Evolutionary conservation across 371 early-diverging fungal genomes (phyloP), one percentile per base, ranked within the genome.

Genomic region (Blastocladiella emersonii): DNA sequence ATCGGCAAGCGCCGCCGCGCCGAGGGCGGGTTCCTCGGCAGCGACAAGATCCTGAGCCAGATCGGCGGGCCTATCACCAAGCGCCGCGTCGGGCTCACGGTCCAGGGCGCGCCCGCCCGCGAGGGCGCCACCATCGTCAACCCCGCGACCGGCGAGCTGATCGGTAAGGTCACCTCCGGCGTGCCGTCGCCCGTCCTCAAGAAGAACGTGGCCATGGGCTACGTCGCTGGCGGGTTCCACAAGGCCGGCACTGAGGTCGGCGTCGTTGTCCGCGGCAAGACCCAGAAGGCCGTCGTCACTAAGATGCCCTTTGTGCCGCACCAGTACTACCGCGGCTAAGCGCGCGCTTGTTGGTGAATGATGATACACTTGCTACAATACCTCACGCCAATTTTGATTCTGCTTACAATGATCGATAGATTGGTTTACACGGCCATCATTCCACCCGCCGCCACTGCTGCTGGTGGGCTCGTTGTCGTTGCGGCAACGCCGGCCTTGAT

Each of bases 121-220:
- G 89, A 74, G 63, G 65, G 65, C 23, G 51, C 41, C 35, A 12
- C 7, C 12, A 19, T 59, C 8, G 37, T 43, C 17, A 21, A 37
- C 21, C 27, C 13, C 25, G 32, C 43, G 13, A 15, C 34, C 15
- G 30, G 30, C 15, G 17, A 44, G 30, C 15, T 15, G 30, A 59
- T 79, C 65, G 96, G 96, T 48, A 80, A 75, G 57, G 80, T 97
- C 62, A 98, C 98, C 25, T 86, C 87, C 32, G 98, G 98, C 13
- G 87, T 91, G 72, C 98, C 98, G 35, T 87, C 92, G 2, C 98
- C 98, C 25, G 78, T 82, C 3, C 76, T 93, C 61, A 91, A 91
- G 77, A 89, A 92, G 82, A 98, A 97, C 80, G 80, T 98, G 68
- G 97, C 95, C 23, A 98, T 98, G 91, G 98, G 87, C 2, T 95